These are phyloP conservation scores for Klebsormidium nitens DNA, from an alignment of 139 green algal species.

Conservation along the genomic window DNA sequence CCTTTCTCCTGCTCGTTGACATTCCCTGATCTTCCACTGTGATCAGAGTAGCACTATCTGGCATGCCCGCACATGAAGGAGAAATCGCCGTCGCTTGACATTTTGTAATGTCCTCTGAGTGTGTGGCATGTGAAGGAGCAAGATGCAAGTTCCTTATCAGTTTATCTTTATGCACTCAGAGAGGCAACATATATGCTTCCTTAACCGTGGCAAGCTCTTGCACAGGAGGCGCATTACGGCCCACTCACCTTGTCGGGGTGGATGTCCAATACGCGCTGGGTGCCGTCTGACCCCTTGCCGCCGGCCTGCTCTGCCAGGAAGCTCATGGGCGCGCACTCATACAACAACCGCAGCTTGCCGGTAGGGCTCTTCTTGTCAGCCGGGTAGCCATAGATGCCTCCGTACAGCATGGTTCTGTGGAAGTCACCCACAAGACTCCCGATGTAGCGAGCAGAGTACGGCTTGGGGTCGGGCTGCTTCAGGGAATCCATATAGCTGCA, in stretches of 20 bases:
- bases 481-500: neutral
- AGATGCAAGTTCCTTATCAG: too few relatives aligned
- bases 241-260: slow-evolving; percentile 50
- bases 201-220: too few relatives aligned
- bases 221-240: slow-evolving; percentile 3
- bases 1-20: too few relatives aligned
- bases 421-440: slow-evolving; percentile 93
- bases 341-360: slow-evolving; percentile 96
- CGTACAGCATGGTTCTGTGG: slow-evolving; percentile 93
- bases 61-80: neutral
- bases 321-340: slow-evolving; percentile 96
- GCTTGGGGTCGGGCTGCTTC: slow-evolving; percentile 55
- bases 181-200: slow-evolving; percentile 17
- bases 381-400: slow-evolving; percentile 97
- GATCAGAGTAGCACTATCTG: too few relatives aligned
- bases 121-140: neutral
- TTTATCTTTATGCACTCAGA: too few relatives aligned
- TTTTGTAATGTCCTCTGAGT: neutral
- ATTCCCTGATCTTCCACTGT: too few relatives aligned
- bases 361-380: slow-evolving; percentile 85
- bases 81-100: neutral
- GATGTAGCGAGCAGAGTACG: slow-evolving; percentile 95
- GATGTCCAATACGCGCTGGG: slow-evolving; percentile 67
- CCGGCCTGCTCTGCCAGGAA: slow-evolving; percentile 78
- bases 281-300: slow-evolving; percentile 64